Evolutionary conservation across 495 filamentous ascomycete genomes (phyloP).

Genomic region (Daldinia bambusicola): DNA sequence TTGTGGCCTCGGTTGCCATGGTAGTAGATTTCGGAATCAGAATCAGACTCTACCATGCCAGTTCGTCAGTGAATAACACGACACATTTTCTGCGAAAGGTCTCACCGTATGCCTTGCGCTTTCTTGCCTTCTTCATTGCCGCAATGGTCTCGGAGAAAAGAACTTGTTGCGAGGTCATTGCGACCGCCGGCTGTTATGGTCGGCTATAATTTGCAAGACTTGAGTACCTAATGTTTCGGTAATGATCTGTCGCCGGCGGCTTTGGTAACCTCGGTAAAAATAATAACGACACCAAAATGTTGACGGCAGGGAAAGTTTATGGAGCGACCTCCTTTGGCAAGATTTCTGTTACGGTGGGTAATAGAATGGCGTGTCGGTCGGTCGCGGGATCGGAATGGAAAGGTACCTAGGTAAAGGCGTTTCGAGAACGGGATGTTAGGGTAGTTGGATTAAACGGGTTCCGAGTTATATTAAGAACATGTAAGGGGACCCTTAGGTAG

Average conservation of each 20-base stretch:
- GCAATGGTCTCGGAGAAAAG: slow-evolving; percentile 77
- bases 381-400: slow-evolving; percentile 35
- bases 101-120: slow-evolving; percentile 69
- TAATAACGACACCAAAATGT: not conserved
- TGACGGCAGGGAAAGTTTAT: not conserved
- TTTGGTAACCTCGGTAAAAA: not conserved
- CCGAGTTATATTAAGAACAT: not conserved
- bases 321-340: not conserved
- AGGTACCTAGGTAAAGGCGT: slow-evolving; percentile 11
- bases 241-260: not conserved
- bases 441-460: slow-evolving; percentile 9
- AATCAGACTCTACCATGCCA: slow-evolving; percentile 74
- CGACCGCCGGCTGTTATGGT: slow-evolving; percentile 37
- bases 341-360: slow-evolving; percentile 12
- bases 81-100: not conserved
- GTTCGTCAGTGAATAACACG: slow-evolving; percentile 23
- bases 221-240: slow-evolving; percentile 7
- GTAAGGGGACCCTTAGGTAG: not conserved
- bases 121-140: slow-evolving; percentile 78
- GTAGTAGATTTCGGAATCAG: slow-evolving; percentile 82
- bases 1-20: slow-evolving; percentile 93
- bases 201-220: slow-evolving; percentile 8
- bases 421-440: not conserved
- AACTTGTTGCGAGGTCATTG: slow-evolving; percentile 77
- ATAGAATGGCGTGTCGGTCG: slow-evolving; percentile 13